Evolutionary conservation across 768 basidiomycete species (phyloP), one percentile per base, ranked within the genome.

Genomic region (Lanmaoa pseudosensibilis): DNA sequence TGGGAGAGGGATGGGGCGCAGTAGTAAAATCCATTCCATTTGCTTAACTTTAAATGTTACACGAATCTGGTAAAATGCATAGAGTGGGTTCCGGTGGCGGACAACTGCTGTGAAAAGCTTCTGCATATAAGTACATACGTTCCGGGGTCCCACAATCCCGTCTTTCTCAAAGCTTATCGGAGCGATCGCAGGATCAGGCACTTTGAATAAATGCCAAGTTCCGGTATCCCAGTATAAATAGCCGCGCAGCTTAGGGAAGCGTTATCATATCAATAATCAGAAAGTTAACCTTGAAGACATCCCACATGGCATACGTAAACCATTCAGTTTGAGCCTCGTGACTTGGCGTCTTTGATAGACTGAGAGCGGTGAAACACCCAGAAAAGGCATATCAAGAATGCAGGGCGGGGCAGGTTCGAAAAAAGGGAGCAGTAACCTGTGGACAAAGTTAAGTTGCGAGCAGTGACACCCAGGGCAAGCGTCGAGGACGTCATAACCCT

Each of bases 251-350:
- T 60, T 56, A 50, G 19, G 39, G 41, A 57, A 47, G 52, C 52
- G 52, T 48, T 50, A 60, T 59, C 54, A 55, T 38, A 34, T 51
- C 48, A 57, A 47, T 30, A 30, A 30, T 30, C 27, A 30, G 6
- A 57, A 69, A 71, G 67, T 50, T 69, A 70, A 71, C 69, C 60
- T 69, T 70, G 65, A 52, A 54, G 18, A 54, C 48, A 37, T 50
- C 48, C 53, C 61, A 46, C 54, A 62, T 50, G 41, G 34, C 53
- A 40, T 57, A 67, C 60, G 65, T 69, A 69, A 68, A 46, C 33
- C 43, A 40, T 62, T 57, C 50, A 48, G 50, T 66, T 44, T 47
- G 43, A 39, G 65, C 67, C 67, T 60, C 67, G 62, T 59, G 58
- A 44, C 49, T 38, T 12, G 52, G 30, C 32, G 30, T 49, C 46